Evolutionary conservation across 345 rosid species (phyloP).

Genomic region (Eutrema japonicum): DNA sequence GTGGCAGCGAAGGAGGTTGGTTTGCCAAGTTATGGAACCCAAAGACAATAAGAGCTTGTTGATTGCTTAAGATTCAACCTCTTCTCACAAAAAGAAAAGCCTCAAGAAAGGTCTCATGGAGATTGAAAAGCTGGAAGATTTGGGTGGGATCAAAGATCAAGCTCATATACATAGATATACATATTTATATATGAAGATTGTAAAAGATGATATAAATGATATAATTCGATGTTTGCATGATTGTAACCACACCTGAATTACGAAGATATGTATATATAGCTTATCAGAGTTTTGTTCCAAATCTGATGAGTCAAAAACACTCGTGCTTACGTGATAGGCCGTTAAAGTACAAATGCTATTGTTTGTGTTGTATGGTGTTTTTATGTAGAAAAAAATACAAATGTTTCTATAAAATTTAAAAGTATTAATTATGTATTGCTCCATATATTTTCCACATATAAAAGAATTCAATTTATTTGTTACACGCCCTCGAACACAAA

Average conservation of each 20-base stretch:
- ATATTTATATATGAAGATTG: slow-evolving; percentile 15
- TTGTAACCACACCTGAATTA: slow-evolving; percentile 1
- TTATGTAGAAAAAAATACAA: neutral
- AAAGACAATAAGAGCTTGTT: slow-evolving; percentile 54
- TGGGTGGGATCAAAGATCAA: slow-evolving; percentile 15
- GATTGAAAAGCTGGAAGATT: slow-evolving; percentile 18
- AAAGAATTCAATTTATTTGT: too few relatives aligned
- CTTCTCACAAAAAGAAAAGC: slow-evolving; percentile 10
- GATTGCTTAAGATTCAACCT: slow-evolving; percentile 31
- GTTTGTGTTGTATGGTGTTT: neutral
- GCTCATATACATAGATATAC: neutral
- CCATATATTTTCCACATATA: too few relatives aligned
- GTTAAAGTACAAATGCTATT: neutral
- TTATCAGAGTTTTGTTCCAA: slow-evolving; percentile 31
- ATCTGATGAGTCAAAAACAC: neutral
- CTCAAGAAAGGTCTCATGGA: slow-evolving; percentile 13
- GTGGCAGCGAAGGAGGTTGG: slow-evolving; percentile 51
- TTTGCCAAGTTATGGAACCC: slow-evolving; percentile 52
- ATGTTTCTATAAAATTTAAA: too few relatives aligned
- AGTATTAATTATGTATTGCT: too few relatives aligned
- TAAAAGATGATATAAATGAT: slow-evolving; percentile 19
- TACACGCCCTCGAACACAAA: neutral
- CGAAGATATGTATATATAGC: slow-evolving; percentile 18
- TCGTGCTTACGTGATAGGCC: neutral
- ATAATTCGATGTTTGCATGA: slow-evolving; percentile 25